Evolutionary conservation across 2,329 filamentous ascomycete genomes (phyloP).

Genomic region (Esteya vermicola): DNA sequence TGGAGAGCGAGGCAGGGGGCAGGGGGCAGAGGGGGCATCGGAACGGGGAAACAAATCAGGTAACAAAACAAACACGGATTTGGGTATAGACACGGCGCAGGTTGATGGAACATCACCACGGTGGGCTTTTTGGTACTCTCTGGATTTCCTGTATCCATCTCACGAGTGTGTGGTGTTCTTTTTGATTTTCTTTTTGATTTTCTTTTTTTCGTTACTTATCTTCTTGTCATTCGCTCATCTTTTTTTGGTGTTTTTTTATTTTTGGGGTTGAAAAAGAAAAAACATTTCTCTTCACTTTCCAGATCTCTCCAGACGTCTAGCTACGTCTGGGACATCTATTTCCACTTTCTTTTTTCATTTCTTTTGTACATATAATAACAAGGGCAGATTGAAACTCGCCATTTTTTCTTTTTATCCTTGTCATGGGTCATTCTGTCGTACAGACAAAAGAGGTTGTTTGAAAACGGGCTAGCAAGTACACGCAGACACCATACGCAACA

Average conservation of each 20-base stretch:
- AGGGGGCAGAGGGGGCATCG: background rate
- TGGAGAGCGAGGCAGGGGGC: background rate
- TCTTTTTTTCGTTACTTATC: conserved; percentile 1
- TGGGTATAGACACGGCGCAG: conserved; percentile 1
- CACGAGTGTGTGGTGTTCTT: conserved; percentile 1
- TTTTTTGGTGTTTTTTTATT: no score
- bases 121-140: no score
- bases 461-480: no score
- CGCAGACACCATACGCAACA: no score
- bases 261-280: no score
- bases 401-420: background rate
- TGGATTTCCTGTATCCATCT: conserved; percentile 7
- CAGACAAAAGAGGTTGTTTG: background rate
- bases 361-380: conserved; percentile 4
- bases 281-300: background rate
- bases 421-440: background rate
- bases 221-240: no score
- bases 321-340: background rate
- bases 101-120: conserved; percentile 4
- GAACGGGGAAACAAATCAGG: no score
- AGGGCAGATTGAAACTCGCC: background rate
- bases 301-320: background rate
- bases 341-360: conserved; percentile 1
- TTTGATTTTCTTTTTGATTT: conserved; percentile 1
- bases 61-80: background rate